Conservation (phyloP, 176 grass and related monocot genomes). For the Carex scoparia region DNA sequence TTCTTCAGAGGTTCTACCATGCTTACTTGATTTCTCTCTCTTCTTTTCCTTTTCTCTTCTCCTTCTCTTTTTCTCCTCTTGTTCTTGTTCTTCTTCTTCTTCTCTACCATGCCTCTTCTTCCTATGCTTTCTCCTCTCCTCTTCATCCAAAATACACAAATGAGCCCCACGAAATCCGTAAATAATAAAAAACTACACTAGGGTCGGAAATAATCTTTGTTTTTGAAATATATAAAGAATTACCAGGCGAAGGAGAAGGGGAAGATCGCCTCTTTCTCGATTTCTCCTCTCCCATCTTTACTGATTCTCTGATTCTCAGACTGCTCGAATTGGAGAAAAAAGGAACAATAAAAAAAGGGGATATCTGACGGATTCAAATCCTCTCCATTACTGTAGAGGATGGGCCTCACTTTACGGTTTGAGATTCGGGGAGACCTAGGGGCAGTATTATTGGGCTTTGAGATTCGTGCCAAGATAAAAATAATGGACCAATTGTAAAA, state of each 20-base stretch:
- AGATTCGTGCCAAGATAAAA: no score
- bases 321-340: neutral
- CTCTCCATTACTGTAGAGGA: no score
- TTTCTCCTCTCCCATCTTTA: constrained; percentile 60
- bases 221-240: neutral
- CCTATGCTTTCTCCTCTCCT: constrained; percentile 51
- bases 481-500: no score
- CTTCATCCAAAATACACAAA: constrained; percentile 44
- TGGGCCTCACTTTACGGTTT: no score
- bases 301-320: neutral
- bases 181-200: neutral
- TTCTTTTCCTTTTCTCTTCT: constrained; percentile 33
- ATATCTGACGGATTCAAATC: no score
- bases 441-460: no score
- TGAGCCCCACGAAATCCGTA: neutral
- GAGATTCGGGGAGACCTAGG: no score
- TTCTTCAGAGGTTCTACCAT: constrained; percentile 46
- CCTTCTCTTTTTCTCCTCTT: constrained; percentile 28
- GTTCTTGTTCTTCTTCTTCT: constrained; percentile 36
- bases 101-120: constrained; percentile 42
- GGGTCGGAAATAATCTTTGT: neutral
- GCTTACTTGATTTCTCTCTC: constrained; percentile 56
- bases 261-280: constrained; percentile 57
- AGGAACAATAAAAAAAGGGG: no score
- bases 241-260: constrained; percentile 43